Evolutionary conservation across 768 basidiomycete species (phyloP), one percentile per base, ranked within the genome.

Genomic region (Tylopilus sp.): DNA sequence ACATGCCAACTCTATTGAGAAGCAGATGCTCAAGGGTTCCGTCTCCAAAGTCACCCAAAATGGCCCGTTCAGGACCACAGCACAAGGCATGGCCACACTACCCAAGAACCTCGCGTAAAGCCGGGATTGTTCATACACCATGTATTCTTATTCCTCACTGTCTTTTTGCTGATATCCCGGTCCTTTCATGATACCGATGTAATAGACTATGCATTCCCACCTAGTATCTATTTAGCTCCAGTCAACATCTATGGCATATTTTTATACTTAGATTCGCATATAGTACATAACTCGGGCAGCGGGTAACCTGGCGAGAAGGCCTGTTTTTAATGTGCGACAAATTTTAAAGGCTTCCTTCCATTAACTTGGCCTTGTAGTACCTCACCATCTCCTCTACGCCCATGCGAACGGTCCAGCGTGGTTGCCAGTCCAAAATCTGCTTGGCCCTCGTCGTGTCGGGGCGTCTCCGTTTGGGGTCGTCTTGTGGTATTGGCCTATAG

Each of bases 381-480:
- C 88, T 74, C 31, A 92, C 87, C 88, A 95, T 95, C 75, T 95
- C 94, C 73, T 93, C 91, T 44, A 98, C 69, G 23, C 95, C 95
- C 85, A 92, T 93, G 57, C 82, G 80, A 44, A 97, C 89, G 26
- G 85, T 86, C 92, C 94, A 99, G 62, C 83, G 78, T 12, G 95
- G 93, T 68, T 95, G 84, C 97, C 97, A 99, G 15, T 78, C 74
- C 39, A 99, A 79, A 25, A 75, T 67, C 62, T 88, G 78, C 71
- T 91, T 91, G 48, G 97, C 97, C 42, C 93, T 78, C 15, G 89
- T 84, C 20, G 93, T 98, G 69, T 98, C 95, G 38, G 97, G 91
- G 52, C 91, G 79, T 61, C 97, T 81, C 72, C 88, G 87, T 72
- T 97, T 92, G 22, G 97, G 97, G 71, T 99, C 97, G 63, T 97